Conservation (phyloP, 192 early-diverging fungal species). For the Mortierella antarctica region DNA sequence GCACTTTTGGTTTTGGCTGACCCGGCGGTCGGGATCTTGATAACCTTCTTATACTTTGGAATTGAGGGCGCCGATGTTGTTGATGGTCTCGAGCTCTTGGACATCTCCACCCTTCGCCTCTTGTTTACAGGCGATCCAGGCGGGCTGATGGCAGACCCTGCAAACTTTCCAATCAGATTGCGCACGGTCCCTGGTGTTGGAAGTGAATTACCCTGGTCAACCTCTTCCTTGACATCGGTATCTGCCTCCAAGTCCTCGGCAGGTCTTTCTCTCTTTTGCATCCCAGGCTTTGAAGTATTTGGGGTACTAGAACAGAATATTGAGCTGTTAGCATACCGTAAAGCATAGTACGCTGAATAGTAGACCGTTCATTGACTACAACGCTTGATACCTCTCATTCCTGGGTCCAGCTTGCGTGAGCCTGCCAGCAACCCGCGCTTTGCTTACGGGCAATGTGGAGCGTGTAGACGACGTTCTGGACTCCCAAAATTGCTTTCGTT, state of each 20-base stretch:
- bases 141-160: constrained; percentile 16
- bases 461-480: constrained; percentile 11
- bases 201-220: constrained; percentile 4
- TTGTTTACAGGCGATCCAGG: constrained; percentile 28
- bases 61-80: constrained; percentile 7
- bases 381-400: background rate
- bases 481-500: constrained; percentile 44
- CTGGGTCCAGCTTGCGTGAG: background rate
- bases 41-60: constrained; percentile 21
- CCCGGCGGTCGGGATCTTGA: constrained; percentile 35
- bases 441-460: constrained; percentile 25
- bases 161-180: constrained; percentile 31
- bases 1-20: background rate
- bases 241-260: constrained; percentile 5
- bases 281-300: background rate
- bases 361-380: background rate
- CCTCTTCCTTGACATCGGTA: constrained; percentile 8
- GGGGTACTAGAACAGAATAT: background rate
- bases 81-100: constrained; percentile 17
- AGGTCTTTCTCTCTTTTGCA: constrained; percentile 16
- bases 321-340: background rate
- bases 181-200: constrained; percentile 37
- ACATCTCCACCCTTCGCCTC: constrained; percentile 10
- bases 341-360: background rate
- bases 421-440: background rate